Percentiles rank a stretch among this genome's conserved stretches.
phyloP scores from a whole-genome alignment of 2,329 filamentous ascomycete genomes.

The Colletotrichum sp. region DNA sequence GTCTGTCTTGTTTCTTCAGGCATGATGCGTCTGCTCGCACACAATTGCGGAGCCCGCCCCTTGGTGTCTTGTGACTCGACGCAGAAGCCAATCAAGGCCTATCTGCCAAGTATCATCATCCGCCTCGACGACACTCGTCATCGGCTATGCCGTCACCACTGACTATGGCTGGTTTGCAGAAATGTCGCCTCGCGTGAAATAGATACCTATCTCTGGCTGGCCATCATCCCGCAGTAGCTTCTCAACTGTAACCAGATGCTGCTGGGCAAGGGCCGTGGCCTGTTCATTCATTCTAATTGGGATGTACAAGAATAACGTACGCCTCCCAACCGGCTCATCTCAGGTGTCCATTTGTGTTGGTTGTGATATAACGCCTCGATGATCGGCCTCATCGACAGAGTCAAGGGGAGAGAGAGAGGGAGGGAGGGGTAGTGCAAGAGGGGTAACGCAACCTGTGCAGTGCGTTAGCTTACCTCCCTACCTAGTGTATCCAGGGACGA shows the following conservation, averaged over 20 bases:
- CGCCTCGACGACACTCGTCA: background rate
- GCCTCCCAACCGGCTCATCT: background rate
- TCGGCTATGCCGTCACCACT: conserved; percentile 8
- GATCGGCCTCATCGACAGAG: background rate
- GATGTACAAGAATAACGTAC: background rate
- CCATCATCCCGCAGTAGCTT: background rate
- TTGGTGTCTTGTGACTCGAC: conserved; percentile 10
- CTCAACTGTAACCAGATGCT: background rate
- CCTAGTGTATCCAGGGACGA: background rate
- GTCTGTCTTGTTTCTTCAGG: conserved; percentile 10
- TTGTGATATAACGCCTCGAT: background rate
- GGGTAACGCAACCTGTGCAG: background rate
- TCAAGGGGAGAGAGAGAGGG: background rate
- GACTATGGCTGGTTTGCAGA: background rate
- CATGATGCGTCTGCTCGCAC: background rate
- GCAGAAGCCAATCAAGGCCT: conserved; percentile 3
- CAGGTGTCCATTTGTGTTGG: background rate
- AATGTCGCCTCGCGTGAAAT: background rate
- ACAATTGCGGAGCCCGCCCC: conserved; percentile 4
- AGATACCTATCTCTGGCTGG: background rate
- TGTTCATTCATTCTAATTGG: background rate
- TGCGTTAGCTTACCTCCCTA: background rate
- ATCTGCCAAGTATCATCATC: background rate
- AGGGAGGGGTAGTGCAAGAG: background rate
- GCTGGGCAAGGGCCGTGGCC: background rate